Conservation (phyloP, 352 stramenopile species). For the Globisporangium yorkense region DNA sequence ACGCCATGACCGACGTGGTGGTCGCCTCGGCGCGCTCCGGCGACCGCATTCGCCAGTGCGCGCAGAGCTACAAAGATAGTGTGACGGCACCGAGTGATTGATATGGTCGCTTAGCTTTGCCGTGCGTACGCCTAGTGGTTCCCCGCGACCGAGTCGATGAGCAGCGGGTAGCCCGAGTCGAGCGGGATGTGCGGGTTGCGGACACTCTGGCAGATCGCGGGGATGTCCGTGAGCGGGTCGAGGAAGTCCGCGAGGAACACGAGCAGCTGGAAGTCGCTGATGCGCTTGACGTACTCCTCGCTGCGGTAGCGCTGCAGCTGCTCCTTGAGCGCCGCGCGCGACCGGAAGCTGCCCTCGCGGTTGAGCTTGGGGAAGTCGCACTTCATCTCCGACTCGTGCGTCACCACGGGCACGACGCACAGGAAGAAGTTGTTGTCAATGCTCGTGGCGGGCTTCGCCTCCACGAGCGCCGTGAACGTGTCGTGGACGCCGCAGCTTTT, state of each 20-base stretch:
- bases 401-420: conserved; percentile 93
- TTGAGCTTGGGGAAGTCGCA: conserved; percentile 93
- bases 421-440: conserved; percentile 99
- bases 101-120: neutral
- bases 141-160: conserved; percentile 93
- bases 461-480: conserved; percentile 97
- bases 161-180: conserved; percentile 93
- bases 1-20: neutral
- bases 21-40: neutral
- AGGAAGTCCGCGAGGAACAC: conserved; percentile 94
- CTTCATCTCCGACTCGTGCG: conserved; percentile 91
- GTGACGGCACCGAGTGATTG: neutral
- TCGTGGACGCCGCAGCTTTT: conserved; percentile 91
- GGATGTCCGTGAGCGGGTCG: conserved; percentile 88
- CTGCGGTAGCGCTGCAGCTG: conserved; percentile 79
- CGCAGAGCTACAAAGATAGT: neutral
- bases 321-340: conserved; percentile 89
- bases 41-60: neutral
- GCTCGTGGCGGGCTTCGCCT: conserved; percentile 89
- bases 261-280: conserved; percentile 96
- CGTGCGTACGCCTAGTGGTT: conserved; percentile 28
- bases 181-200: conserved; percentile 84
- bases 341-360: conserved; percentile 76
- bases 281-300: conserved; percentile 81
- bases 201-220: conserved; percentile 91